A percentile compares a stretch with the other conserved stretches of the same genome.
Evolutionary conservation across 805 yeast genomes (phyloP).

Genomic region (Torulaspora franciscae): DNA sequence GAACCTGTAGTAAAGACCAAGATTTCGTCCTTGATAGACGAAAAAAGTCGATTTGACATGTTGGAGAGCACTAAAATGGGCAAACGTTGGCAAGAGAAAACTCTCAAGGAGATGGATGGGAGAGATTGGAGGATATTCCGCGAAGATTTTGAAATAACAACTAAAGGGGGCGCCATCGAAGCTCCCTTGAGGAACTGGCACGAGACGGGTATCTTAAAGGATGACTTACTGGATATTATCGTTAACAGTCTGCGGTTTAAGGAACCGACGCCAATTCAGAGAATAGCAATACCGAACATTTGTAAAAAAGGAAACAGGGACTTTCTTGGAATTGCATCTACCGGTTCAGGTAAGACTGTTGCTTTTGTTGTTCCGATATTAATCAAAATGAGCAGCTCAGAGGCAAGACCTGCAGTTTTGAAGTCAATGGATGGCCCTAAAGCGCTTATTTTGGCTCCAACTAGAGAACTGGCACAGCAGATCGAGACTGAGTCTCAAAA

Average conservation of each 20-base stretch:
- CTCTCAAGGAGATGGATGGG: conserved; percentile 56
- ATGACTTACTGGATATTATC: conserved; percentile 38
- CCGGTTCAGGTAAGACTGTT: conserved; percentile 94
- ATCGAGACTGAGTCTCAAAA: conserved; percentile 62
- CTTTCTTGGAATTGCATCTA: conserved; percentile 85
- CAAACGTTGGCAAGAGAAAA: conserved; percentile 63
- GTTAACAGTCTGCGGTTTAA: conserved; percentile 41
- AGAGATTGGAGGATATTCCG: conserved; percentile 88
- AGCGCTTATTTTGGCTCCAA: conserved; percentile 79
- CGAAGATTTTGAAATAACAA: conserved; percentile 67
- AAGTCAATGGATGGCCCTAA: conserved; percentile 57
- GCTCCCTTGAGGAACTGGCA: conserved; percentile 73
- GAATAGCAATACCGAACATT: conserved; percentile 74
- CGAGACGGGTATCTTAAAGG: conserved; percentile 50
- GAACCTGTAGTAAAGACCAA: conserved; percentile 39
- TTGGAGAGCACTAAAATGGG: conserved; percentile 24
- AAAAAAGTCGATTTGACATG: conserved; percentile 13
- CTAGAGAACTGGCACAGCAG: conserved; percentile 90
- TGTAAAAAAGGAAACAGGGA: conserved; percentile 51
- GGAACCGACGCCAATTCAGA: conserved; percentile 85
- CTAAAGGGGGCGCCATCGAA: conserved; percentile 41
- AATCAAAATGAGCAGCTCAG: conserved; percentile 46
- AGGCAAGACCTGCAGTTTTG: conserved; percentile 43
- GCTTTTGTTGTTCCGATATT: conserved; percentile 74
- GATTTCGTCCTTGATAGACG: conserved; percentile 17